Conservation (phyloP, 768 basidiomycete genomes). For the Collybia nuda region DNA sequence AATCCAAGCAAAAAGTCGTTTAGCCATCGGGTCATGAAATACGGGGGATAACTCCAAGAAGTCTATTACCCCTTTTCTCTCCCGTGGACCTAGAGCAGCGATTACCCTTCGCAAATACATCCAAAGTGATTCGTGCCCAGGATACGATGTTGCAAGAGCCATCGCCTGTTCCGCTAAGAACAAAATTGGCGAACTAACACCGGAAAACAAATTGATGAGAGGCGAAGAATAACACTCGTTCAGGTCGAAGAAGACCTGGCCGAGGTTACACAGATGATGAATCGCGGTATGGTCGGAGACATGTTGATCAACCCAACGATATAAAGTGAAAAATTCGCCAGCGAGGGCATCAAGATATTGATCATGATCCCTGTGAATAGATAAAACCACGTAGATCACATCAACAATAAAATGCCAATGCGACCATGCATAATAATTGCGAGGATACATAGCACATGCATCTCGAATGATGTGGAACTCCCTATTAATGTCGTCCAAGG, state of each 20-base stretch:
- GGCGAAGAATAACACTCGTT: neutral
- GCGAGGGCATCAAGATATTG: slow-evolving; percentile 30
- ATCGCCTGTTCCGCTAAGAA: slow-evolving; percentile 40
- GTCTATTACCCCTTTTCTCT: slow-evolving; percentile 4
- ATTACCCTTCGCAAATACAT: slow-evolving; percentile 44
- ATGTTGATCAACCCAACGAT: slow-evolving; percentile 60
- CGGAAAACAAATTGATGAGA: slow-evolving; percentile 1
- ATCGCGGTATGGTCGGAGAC: slow-evolving; percentile 68
- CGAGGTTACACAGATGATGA: slow-evolving; percentile 49
- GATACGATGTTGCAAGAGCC: slow-evolving; percentile 48
- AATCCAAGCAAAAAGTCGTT: slow-evolving; percentile 7
- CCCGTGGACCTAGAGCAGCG: neutral
- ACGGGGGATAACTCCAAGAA: slow-evolving; percentile 5
- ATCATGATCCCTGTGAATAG: slow-evolving; percentile 12
- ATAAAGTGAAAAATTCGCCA: slow-evolving; percentile 35
- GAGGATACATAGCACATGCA: slow-evolving; percentile 62
- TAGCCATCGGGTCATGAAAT: neutral
- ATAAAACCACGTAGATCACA: slow-evolving; percentile 19
- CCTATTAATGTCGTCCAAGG: slow-evolving; percentile 30
- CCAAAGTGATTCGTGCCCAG: slow-evolving; percentile 65
- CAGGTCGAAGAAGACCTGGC: slow-evolving; percentile 24
- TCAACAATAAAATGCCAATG: slow-evolving; percentile 56
- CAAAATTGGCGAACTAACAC: slow-evolving; percentile 1
- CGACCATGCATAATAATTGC: slow-evolving; percentile 76
- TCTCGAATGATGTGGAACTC: slow-evolving; percentile 49